phyloP scores from a whole-genome alignment of 306 rosid genomes.

The Crotalaria pallida region DNA sequence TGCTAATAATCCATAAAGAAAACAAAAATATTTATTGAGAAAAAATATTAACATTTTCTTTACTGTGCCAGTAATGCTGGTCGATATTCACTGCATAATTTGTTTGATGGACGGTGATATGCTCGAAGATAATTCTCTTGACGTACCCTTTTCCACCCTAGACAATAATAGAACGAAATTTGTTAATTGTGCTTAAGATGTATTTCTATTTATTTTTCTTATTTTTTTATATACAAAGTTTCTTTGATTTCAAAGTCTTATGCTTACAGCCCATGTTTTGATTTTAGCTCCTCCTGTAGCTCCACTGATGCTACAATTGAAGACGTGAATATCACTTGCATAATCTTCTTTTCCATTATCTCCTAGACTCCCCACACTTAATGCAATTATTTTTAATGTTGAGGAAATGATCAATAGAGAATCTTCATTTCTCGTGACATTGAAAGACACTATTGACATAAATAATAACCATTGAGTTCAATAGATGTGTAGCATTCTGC shows the following conservation, averaged over 20 bases:
- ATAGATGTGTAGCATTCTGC: too few species aligned
- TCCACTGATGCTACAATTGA: constrained; percentile 30
- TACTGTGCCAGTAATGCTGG: constrained; percentile 23
- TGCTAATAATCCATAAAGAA: background rate
- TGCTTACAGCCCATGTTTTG: constrained; percentile 49
- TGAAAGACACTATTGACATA: too few species aligned
- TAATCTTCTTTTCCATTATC: background rate
- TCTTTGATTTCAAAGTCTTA: background rate
- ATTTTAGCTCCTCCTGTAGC: constrained; percentile 23
- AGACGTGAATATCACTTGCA: constrained; percentile 23
- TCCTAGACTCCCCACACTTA: constrained; percentile 47
- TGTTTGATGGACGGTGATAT: constrained; percentile 15
- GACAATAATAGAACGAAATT: background rate
- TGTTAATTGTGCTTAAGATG: too few species aligned
- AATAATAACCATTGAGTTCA: too few species aligned
- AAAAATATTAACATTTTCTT: constrained; percentile 1
- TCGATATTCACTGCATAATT: background rate
- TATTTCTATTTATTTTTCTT: background rate
- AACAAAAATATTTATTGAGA: background rate
- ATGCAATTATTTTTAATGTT: too few species aligned
- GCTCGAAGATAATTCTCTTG: background rate
- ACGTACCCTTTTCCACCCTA: constrained; percentile 32
- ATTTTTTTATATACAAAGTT: background rate
- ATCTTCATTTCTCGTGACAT: too few species aligned
- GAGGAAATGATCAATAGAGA: background rate